phyloP scores from a whole-genome alignment of 2,329 filamentous ascomycete species.

The Blastomyces percursus region DNA sequence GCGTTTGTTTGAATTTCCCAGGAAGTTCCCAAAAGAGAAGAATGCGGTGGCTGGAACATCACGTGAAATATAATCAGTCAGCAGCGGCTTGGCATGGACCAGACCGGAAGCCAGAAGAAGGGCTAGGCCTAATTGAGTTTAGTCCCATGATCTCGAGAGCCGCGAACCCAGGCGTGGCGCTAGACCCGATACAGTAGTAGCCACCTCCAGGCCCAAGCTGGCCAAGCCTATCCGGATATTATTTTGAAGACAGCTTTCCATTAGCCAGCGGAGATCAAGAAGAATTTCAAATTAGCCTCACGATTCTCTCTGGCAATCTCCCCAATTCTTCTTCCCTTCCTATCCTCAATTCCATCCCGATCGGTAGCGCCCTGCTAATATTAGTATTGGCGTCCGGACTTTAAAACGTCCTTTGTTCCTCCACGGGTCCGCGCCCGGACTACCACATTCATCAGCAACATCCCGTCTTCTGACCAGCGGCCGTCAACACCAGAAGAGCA shows the following conservation, averaged over 20 bases:
- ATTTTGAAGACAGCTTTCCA: background rate
- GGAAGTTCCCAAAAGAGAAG: slow-evolving; percentile 7
- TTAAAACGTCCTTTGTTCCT: background rate
- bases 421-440: background rate
- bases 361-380: too few species aligned
- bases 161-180: background rate
- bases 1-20: slow-evolving; percentile 7
- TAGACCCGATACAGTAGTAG: background rate
- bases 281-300: background rate
- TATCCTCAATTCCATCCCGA: background rate
- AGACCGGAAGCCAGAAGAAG: background rate
- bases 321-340: background rate
- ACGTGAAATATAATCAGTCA: background rate
- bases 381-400: background rate
- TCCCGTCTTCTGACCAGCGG: background rate
- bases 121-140: too few species aligned
- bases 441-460: background rate
- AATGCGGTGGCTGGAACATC: slow-evolving; percentile 12
- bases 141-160: background rate
- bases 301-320: background rate
- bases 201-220: background rate
- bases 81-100: background rate
- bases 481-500: background rate
- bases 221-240: background rate
- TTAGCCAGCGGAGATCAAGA: background rate